Percentiles rank a stretch among this genome's conserved stretches.
These are phyloP conservation scores for Myriosclerotinia duriaeana DNA, from an alignment of 2,329 filamentous ascomycete species.

Conservation along the genomic window DNA sequence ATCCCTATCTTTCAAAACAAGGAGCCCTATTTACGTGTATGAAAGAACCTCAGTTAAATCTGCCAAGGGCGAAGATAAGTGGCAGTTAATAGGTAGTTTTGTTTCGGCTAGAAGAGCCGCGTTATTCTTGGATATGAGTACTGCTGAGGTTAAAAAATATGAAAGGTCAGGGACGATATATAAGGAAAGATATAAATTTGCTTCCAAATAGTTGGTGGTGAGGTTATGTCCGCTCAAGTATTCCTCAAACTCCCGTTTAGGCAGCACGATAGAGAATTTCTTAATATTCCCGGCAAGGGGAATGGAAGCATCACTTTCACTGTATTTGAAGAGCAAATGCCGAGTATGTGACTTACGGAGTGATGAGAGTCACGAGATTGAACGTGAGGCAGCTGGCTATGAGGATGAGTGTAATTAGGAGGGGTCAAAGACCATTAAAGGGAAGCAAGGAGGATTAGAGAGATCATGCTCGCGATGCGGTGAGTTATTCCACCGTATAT, in stretches of 20 bases:
- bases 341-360: slow-evolving; percentile 56
- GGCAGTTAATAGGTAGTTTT: neutral
- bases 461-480: slow-evolving; percentile 59
- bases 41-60: neutral
- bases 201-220: slow-evolving; percentile 48
- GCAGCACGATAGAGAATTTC: slow-evolving; percentile 42
- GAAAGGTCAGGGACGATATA: neutral
- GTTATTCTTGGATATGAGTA: neutral
- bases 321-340: slow-evolving; percentile 54
- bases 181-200: neutral
- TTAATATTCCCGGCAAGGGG: slow-evolving; percentile 49
- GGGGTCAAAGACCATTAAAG: slow-evolving; percentile 52
- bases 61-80: too few species aligned
- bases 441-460: slow-evolving; percentile 47
- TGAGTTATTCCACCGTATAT: slow-evolving; percentile 34
- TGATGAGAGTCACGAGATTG: slow-evolving; percentile 44
- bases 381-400: slow-evolving; percentile 55
- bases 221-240: slow-evolving; percentile 56
- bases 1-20: slow-evolving; percentile 46
- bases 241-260: slow-evolving; percentile 44
- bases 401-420: slow-evolving; percentile 56
- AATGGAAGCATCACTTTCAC: slow-evolving; percentile 58
- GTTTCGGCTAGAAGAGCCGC: neutral
- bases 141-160: too few species aligned
- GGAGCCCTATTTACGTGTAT: neutral